Evolutionary conservation across 352 stramenopile species (phyloP).

Genomic region (Globisporangium paroecandrum): DNA sequence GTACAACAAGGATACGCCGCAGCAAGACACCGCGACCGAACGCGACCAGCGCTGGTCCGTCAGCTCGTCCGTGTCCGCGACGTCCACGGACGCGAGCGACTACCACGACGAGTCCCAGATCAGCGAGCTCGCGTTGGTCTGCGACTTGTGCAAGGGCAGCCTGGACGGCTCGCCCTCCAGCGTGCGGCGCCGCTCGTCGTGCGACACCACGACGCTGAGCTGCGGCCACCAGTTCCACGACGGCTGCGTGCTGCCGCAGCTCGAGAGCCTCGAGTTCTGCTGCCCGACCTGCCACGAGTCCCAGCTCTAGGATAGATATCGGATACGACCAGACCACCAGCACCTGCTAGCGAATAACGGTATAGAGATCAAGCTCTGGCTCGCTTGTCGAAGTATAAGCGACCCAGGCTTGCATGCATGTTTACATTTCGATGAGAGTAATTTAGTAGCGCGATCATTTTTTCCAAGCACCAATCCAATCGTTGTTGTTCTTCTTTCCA

Average conservation of each 20-base stretch:
- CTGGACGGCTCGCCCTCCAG: not conserved
- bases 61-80: slow-evolving; percentile 10
- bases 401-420: not conserved
- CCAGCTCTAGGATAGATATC: not conserved
- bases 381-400: not conserved
- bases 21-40: not conserved
- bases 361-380: not conserved
- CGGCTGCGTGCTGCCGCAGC: slow-evolving; percentile 14
- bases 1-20: not conserved
- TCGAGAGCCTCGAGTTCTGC: slow-evolving; percentile 7
- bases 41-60: slow-evolving; percentile 9
- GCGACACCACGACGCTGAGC: slow-evolving; percentile 18
- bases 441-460: slow-evolving; percentile 1
- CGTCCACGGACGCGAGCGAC: slow-evolving; percentile 7
- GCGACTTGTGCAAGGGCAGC: slow-evolving; percentile 2
- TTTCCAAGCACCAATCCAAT: not conserved
- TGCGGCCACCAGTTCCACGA: slow-evolving; percentile 26
- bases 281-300: not conserved
- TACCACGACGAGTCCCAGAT: slow-evolving; percentile 6
- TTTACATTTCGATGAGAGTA: not conserved
- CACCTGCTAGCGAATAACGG: not conserved
- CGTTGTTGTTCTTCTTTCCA: not conserved
- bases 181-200: not conserved
- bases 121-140: not conserved
- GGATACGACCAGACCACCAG: not conserved